phyloP scores from a whole-genome alignment of 176 grass and related monocot genomes.

The Bothriochloa decipiens region DNA sequence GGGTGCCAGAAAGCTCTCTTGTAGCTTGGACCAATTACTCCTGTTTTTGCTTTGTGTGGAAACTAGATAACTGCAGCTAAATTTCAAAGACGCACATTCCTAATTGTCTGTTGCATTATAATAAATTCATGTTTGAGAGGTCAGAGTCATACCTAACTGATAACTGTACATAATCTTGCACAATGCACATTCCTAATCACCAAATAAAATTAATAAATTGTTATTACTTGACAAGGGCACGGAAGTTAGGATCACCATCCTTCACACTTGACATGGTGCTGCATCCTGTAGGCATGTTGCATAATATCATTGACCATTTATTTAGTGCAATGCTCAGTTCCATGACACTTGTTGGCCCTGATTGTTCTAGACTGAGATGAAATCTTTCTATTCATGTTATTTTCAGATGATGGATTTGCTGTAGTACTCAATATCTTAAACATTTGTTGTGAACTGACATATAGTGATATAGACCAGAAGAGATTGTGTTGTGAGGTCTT shows the following conservation, averaged over 20 bases:
- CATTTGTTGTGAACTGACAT: background rate
- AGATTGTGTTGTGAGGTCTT: background rate
- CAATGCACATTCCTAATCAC: background rate
- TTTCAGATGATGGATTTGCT: background rate
- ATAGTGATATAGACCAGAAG: background rate
- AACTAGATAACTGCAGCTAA: background rate
- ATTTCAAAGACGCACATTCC: background rate
- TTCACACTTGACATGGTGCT: background rate
- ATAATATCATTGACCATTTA: background rate
- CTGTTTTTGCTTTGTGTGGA: background rate
- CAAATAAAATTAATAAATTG: background rate
- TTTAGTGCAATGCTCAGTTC: background rate
- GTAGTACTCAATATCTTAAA: background rate
- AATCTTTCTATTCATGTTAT: background rate
- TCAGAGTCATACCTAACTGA: background rate
- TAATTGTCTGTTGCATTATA: background rate
- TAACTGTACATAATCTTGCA: background rate
- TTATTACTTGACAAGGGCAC: background rate
- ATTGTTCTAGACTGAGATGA: background rate
- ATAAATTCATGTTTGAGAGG: background rate
- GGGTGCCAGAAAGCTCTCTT: background rate
- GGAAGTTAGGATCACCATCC: background rate
- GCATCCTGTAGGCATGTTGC: background rate
- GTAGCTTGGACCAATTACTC: background rate
- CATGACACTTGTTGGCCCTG: background rate